phyloP scores from a whole-genome alignment of 768 basidiomycete genomes.

The Lactifluus piperatus region DNA sequence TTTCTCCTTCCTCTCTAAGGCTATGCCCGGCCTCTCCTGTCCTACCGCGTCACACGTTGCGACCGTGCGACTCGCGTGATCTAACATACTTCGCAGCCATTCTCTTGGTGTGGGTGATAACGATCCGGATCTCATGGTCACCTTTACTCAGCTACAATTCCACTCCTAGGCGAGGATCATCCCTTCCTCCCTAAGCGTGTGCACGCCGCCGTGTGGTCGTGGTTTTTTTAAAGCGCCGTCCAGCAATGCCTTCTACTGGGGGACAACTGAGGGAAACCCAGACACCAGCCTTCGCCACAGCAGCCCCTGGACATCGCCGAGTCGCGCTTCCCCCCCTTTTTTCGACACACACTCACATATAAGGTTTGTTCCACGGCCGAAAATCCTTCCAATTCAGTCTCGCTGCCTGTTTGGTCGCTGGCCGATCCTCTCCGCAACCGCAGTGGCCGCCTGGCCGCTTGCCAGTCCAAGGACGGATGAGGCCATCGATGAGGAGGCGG shows the following conservation, averaged over 20 bases:
- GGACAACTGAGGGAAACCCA: conserved; percentile 1
- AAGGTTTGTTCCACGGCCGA: conserved; percentile 21
- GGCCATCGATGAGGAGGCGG: too few species aligned
- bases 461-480: too few species aligned
- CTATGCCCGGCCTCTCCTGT: not conserved
- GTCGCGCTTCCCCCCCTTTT: not conserved
- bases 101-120: not conserved
- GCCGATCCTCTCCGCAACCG: not conserved
- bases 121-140: not conserved
- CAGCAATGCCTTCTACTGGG: not conserved
- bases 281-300: conserved; percentile 4
- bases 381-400: conserved; percentile 20
- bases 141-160: not conserved
- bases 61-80: not conserved
- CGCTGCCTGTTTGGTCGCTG: conserved; percentile 18
- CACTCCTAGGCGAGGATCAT: not conserved
- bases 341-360: conserved; percentile 5
- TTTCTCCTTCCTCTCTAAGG: not conserved
- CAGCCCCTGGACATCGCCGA: conserved; percentile 1
- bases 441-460: too few species aligned
- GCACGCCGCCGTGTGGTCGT: conserved; percentile 5
- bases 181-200: not conserved
- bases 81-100: too few species aligned
- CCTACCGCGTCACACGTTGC: not conserved
- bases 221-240: too few species aligned